Percentiles rank a stretch among this genome's conserved stretches.
Conservation (phyloP, 202 grass and related monocot genomes). For the Digitaria exilis region DNA sequence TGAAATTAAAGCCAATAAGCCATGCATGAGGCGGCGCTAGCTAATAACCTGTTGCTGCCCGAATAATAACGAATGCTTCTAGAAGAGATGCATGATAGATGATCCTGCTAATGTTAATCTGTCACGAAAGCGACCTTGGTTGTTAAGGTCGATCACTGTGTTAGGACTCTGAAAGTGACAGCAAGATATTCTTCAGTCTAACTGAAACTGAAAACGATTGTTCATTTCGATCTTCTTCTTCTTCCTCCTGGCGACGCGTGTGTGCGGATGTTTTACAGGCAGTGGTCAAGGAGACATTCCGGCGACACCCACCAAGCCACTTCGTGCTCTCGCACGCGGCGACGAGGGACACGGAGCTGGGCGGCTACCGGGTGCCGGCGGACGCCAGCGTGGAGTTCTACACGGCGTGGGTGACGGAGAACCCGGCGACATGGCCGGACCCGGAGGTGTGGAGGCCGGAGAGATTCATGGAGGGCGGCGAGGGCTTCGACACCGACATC, state of each 20-base stretch:
- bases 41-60: neutral
- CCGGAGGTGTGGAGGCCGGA: constrained; percentile 76
- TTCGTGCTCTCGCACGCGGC: constrained; percentile 94
- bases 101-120: neutral
- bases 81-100: neutral
- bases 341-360: constrained; percentile 77
- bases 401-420: constrained; percentile 91
- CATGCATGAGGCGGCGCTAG: neutral
- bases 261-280: constrained; percentile 65
- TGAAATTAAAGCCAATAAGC: neutral
- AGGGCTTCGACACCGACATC: constrained; percentile 88
- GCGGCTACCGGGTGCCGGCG: constrained; percentile 82
- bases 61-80: neutral
- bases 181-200: neutral
- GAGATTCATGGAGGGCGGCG: constrained; percentile 82
- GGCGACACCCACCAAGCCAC: constrained; percentile 91
- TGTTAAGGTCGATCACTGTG: neutral
- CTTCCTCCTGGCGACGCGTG: too few relatives aligned
- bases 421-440: constrained; percentile 78
- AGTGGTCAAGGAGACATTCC: constrained; percentile 93
- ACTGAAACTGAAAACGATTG: neutral
- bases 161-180: neutral
- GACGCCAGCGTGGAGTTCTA: constrained; percentile 95
- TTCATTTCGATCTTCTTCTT: too few relatives aligned
- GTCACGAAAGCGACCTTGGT: constrained; percentile 27